Base-by-base conservation (phyloP, 176 grass and related monocot genomes). In the Triticum turgidum region DNA sequence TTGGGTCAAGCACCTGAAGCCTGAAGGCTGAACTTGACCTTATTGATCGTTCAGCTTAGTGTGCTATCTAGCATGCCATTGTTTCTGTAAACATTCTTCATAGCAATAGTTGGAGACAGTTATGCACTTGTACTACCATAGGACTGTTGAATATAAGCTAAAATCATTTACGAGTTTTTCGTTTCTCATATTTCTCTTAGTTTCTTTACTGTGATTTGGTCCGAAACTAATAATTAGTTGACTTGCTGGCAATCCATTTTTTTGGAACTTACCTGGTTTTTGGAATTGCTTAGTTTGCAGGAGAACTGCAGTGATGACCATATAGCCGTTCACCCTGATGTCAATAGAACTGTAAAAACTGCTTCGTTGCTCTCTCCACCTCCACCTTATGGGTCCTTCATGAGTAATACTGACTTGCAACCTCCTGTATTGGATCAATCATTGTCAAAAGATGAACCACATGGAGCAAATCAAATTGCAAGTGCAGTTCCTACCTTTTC, bases 221-320 rank as follows among this genome's bases (percentile, higher is more conserved):
- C 37, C 13, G 6, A 18, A 44, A 27, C 17, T 83, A 78, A 27
- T 79, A n/a, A 29, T 77, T 51, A 75, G 68, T 83, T 80, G 1
- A 44, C 61, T 80, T 78, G 61, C 41, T 45, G 61, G 52, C 21
- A 17, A 79, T 69, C 34, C 45, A 27, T 85, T 69, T 6, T 30
- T 66, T 73, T 25, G 35, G 33, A 29, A 9, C 72, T 83, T 79
- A 86, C 86, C 30, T 65, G 27, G 56, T 73, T 70, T 34, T 54
- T 70, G 72, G 4, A 77, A 65, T 82, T 82, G 18, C 61, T 61
- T 73, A 61, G 84, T 51, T 86, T 82, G 79, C 76, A 94, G 80
- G 84, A 80, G 69, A 87, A 83, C 18, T 61, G 73, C 39, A 82
- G 69, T 5, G 21, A 83, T 83, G 73, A 39, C 47, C 64, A 47